phyloP scores from a whole-genome alignment of 176 grass and related monocot genomes.

The Urochloa ruziziensis region DNA sequence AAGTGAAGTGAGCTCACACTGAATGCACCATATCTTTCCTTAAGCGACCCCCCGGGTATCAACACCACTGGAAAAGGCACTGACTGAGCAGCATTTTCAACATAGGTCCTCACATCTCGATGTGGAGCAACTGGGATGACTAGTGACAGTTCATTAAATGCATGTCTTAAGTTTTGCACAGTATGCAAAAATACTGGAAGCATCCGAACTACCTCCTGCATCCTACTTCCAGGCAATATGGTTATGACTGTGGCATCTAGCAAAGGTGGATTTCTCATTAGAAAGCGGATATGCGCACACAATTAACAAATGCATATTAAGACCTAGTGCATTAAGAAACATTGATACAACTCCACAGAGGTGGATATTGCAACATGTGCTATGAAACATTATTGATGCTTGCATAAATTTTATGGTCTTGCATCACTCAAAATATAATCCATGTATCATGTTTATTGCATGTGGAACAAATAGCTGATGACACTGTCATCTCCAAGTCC shows the following conservation, averaged over 20 bases:
- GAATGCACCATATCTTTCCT: constrained; percentile 83
- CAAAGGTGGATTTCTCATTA: constrained; percentile 42
- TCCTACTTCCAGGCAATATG: constrained; percentile 88
- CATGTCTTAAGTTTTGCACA: constrained; percentile 53
- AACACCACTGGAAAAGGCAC: constrained; percentile 48
- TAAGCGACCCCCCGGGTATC: constrained; percentile 60
- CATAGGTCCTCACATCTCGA: constrained; percentile 55
- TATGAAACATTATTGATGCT: constrained; percentile 5
- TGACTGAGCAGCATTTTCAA: constrained; percentile 50
- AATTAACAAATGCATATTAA: constrained; percentile 4
- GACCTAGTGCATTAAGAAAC: constrained; percentile 2
- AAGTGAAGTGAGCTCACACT: constrained; percentile 53
- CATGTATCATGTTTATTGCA: not conserved
- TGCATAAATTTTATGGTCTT: not conserved
- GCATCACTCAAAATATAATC: constrained; percentile 3
- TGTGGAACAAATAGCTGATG: not conserved
- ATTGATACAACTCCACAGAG: not conserved
- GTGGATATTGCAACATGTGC: constrained; percentile 1
- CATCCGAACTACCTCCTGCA: constrained; percentile 89
- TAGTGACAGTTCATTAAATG: constrained; percentile 58
- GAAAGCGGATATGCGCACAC: constrained; percentile 13
- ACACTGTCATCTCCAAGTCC: constrained; percentile 1
- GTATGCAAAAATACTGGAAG: constrained; percentile 80
- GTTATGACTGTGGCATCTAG: constrained; percentile 77
- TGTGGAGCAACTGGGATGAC: constrained; percentile 91